Base-by-base conservation (phyloP, 2,329 filamentous ascomycete genomes). In the Fusarium concolor region DNA sequence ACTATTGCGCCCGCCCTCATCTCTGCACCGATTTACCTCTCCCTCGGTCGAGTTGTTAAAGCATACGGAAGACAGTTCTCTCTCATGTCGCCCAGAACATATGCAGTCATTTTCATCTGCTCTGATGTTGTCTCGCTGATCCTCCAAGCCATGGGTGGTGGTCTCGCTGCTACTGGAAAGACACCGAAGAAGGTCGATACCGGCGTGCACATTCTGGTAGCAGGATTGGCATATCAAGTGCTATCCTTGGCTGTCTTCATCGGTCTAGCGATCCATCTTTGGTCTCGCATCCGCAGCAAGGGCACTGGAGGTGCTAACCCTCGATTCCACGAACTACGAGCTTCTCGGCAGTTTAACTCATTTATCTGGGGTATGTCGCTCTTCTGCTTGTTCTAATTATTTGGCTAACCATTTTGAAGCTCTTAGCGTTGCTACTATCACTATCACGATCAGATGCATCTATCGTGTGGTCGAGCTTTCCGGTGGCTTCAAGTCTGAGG, bases 1-100 rank as follows among this genome's bases (percentile, higher is more conserved):
- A 74, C 71, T 5, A 74, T 74, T 39, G 72, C 70, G 3, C 72
- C 72, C 3, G 72, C 68, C 38, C 73, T 73, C 37, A 68, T 74
- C 26, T 62, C 71, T 1, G 71, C 72, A 18, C 60, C 59, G 2
- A 74, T 74, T 47, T 74, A 74, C 45, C 56, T 74, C 24, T 71
- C 67, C 22, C 68, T 74, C 31, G 71, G 68, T 3, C 51, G 68
- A 2, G 70, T 74, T 10, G 65, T 74, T n/a, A 67, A 70, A 8
- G 57, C 72, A 24, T 45, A 73, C 17, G 69, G 65, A 2, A 46
- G 59, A 17, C 18, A 45, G 10, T 62, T 61, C 33, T 60, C 61
- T 10, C 54, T 62, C 8, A 57, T 70, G 29, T 62, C 62, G 11
- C 67, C 67, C 46, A 50, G 57, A 10, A 35, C 61, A 4, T 62